Base-by-base conservation (phyloP, 2,329 filamentous ascomycete species). In the Daldinia eschscholtzii region DNA sequence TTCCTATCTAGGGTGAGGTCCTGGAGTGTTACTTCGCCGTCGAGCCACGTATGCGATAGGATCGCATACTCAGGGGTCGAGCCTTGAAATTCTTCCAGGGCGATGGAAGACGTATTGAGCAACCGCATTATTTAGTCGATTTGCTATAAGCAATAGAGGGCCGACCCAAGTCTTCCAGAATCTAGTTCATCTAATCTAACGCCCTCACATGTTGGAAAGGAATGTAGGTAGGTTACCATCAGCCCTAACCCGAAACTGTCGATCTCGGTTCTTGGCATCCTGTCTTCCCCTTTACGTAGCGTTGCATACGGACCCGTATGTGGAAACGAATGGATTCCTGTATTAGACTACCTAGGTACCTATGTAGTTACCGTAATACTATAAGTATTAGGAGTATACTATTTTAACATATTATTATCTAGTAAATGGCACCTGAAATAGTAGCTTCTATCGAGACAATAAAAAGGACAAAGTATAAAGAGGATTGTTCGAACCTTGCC, bases 1-100 rank as follows among this genome's bases (percentile, higher is more conserved):
- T 9, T 23, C 23, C n/a, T 57, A 5, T 57, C 53, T 6, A 41
- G 37, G 23, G 30, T 53, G 53, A 57, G 37, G 53, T 57, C 53
- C 6, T 57, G 53, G 4, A 57, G 15, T 1, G 53, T 57, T 37
- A 57, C 53, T 42, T 42, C 35, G 20, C 13, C 53, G 13, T 57
- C 53, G 4, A 57, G 53, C 53, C 53, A 57, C 13, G 53, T 57
- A 42, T 57, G 37, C 13, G 53, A 57, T 37, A 42, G 23, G 26
- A 57, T 57, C 23, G 53, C 53, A 42, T 57, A 57, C 23, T 42
- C 53, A 20, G 53, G 53, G 20, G 53, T 12, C 6, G 15, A 28
- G 13, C 37, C 53, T 42, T 57, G 53, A 20, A 42, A 57, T n/a
- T 42, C 53, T 41, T 57, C 53, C 9, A 42, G 13, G 5, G 20